Evolutionary conservation across 2,329 filamentous ascomycete genomes (phyloP), one percentile per base, ranked within the genome.

Genomic region (Cladorrhinum sp.): DNA sequence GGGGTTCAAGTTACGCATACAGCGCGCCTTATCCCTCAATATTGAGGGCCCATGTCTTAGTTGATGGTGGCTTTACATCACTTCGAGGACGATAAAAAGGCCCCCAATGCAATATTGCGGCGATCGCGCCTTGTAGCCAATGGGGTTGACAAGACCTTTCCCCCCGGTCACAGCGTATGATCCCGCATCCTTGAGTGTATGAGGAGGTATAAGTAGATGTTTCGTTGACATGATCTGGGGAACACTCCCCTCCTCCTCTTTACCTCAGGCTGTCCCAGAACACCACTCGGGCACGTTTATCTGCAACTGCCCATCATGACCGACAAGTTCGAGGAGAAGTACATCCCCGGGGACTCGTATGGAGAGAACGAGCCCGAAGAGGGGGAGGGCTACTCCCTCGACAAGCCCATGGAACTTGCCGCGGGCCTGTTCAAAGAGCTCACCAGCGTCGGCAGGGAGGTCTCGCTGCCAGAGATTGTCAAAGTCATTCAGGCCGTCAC

Each of bases 301-400:
- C n/a, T n/a, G n/a, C n/a, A n/a, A n/a, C n/a, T n/a, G n/a, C n/a
- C n/a, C 49, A 50, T 24, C 22, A 50, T 50, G 49, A 22, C 22
- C 2, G 49, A 50, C 22, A 50, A 50, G 16, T 62, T 51, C n/a
- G 49, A 25, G 49, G 60, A 62, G 22, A 62, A 57, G 61, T 62
- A 52, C 36, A 57, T 59, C 32, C 57, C 61, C 16, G 61, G 61
- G 12, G 61, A 62, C 57, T 23, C 57, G 9, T 62, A 62, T 32
- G 53, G 10, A 20, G 61, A 62, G 18, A 22, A 52, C 22, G 41
- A 59, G 6, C 3, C 49, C 9, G 20, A 27, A 2, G 27, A 57
- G 38, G 53, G n/a, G 13, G 23, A 54, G 9, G 25, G 48, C 8
- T 62, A 60, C 57, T 59, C 61, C 20, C 50, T 62, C 24, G 57